These are phyloP conservation scores for Wickerhamomyces canadensis DNA, from an alignment of 805 yeast genomes.

Conservation along the genomic window DNA sequence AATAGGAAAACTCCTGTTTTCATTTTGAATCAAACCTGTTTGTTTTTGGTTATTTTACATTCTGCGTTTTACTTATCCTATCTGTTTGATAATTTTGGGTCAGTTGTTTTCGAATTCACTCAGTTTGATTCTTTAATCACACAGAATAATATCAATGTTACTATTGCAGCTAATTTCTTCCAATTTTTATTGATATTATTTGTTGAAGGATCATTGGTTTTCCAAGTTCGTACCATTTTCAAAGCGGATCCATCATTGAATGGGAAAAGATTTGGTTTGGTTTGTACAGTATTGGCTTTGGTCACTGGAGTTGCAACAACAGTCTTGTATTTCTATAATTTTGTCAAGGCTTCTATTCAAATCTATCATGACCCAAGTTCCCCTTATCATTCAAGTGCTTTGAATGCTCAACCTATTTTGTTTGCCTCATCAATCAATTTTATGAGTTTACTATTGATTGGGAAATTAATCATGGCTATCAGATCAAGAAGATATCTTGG, in stretches of 20 bases:
- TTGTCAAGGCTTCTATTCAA: conserved; percentile 37
- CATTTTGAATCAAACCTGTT: conserved; percentile 58
- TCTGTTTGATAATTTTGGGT: conserved; percentile 45
- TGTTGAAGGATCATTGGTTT: conserved; percentile 61
- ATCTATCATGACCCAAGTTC: conserved; percentile 23
- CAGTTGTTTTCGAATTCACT: conserved; percentile 43
- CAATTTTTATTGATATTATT: conserved; percentile 53
- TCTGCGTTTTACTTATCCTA: conserved; percentile 55
- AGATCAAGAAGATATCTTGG: conserved; percentile 73
- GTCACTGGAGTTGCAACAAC: conserved; percentile 48
- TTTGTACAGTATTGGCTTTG: conserved; percentile 33
- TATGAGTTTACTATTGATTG: conserved; percentile 52
- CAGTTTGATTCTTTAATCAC: conserved; percentile 37
- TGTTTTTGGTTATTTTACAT: conserved; percentile 52
- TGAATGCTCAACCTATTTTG: conserved; percentile 51
- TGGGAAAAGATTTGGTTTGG: conserved; percentile 33
- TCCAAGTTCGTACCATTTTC: conserved; percentile 71
- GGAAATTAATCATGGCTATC: conserved; percentile 66
- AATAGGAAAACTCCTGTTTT: conserved; percentile 65
- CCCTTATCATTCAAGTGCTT: conserved; percentile 32
- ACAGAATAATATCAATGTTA: conserved; percentile 35
- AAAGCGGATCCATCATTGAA: conserved; percentile 45
- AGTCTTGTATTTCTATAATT: conserved; percentile 52
- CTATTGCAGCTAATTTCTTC: conserved; percentile 58
- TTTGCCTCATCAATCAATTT: conserved; percentile 65